A percentile compares a stretch with the other conserved stretches of the same genome.
phyloP scores from a whole-genome alignment of 2,329 filamentous ascomycete species.

The Beauveria brongniartii region DNA sequence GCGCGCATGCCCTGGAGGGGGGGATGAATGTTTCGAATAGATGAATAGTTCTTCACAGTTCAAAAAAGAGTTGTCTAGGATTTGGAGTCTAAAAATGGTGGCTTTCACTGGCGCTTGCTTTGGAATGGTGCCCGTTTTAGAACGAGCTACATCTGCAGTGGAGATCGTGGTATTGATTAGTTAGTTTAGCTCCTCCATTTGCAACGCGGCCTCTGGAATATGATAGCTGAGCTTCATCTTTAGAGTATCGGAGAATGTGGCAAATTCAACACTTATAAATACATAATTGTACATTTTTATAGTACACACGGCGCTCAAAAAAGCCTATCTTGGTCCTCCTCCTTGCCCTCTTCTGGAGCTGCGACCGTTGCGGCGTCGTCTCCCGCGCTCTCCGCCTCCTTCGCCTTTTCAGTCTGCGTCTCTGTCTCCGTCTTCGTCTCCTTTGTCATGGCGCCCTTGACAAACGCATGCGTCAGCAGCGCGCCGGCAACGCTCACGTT shows the following conservation, averaged over 20 bases:
- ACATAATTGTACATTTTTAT: not conserved
- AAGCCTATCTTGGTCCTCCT: not conserved
- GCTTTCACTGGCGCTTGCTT: not conserved
- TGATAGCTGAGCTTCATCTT: too few species aligned
- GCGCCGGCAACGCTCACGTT: slow-evolving; percentile 88
- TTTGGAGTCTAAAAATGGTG: not conserved
- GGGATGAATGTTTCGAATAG: too few species aligned
- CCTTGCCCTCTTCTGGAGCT: not conserved
- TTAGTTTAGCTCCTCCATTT: not conserved
- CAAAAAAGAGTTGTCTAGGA: too few species aligned
- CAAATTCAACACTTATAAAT: not conserved
- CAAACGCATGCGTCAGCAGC: slow-evolving; percentile 63
- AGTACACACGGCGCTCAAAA: not conserved
- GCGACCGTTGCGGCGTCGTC: not conserved
- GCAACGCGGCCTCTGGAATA: not conserved
- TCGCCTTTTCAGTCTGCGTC: too few species aligned
- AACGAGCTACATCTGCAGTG: not conserved
- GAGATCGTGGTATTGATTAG: not conserved
- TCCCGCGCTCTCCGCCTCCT: not conserved
- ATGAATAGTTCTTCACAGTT: too few species aligned
- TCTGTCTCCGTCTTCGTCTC: not conserved
- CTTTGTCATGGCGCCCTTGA: slow-evolving; percentile 31
- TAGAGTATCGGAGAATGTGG: too few species aligned
- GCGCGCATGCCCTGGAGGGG: too few species aligned
- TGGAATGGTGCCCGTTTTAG: slow-evolving; percentile 1